phyloP scores from a whole-genome alignment of 768 basidiomycete species.

The Suillus decipiens region DNA sequence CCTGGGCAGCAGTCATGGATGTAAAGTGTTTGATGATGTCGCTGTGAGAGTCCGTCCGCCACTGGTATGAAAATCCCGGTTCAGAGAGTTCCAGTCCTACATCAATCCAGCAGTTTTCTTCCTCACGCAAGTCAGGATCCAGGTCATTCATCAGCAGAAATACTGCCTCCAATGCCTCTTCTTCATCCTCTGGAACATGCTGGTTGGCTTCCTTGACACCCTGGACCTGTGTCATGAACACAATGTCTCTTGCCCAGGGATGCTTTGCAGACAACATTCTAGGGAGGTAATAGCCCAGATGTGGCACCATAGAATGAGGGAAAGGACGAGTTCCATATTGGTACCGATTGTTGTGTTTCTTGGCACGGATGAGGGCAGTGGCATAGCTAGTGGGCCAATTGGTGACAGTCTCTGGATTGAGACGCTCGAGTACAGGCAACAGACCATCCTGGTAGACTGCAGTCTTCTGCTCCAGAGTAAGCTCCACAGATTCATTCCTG shows the following conservation, averaged over 20 bases:
- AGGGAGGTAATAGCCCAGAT: not conserved
- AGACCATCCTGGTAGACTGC: too few species aligned
- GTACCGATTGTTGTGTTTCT: too few species aligned
- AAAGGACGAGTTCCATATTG: too few species aligned
- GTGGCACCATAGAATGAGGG: not conserved
- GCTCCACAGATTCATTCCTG: not conserved
- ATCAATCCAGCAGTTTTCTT: not conserved
- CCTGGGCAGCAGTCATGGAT: not conserved
- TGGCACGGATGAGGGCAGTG: too few species aligned
- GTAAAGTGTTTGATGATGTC: not conserved
- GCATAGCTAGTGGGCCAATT: too few species aligned
- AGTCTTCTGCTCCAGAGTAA: not conserved
- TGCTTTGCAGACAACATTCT: not conserved
- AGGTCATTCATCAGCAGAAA: not conserved
- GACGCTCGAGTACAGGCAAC: too few species aligned
- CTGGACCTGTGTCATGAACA: not conserved
- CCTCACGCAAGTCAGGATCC: not conserved
- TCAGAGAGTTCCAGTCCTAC: not conserved
- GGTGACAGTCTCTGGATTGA: too few species aligned
- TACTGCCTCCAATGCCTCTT: not conserved
- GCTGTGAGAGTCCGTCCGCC: not conserved
- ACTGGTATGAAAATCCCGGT: not conserved
- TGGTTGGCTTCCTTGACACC: constrained; percentile 1
- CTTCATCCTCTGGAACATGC: not conserved
- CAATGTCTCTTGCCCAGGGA: not conserved